Conservation (phyloP, 108 stramenopile genomes). For the Cyclotella sp. region DNA sequence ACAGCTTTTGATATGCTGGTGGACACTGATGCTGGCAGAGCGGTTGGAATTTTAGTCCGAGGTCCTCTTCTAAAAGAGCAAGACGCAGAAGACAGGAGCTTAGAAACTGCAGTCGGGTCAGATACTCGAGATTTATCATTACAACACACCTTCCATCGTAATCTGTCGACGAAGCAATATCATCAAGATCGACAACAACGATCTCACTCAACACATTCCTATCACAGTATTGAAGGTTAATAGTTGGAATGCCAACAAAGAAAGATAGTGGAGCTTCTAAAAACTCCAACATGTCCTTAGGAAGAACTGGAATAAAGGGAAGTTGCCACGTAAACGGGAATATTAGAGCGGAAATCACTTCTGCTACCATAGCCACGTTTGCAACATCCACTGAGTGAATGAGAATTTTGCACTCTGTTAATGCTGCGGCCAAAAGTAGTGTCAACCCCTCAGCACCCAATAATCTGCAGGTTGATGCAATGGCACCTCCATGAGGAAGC, state of each 20-base stretch:
- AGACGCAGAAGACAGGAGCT: slow-evolving; percentile 7
- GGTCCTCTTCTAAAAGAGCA: slow-evolving; percentile 37
- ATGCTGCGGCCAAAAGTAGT: slow-evolving; percentile 73
- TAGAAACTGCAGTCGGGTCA: background rate
- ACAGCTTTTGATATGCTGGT: slow-evolving; percentile 79
- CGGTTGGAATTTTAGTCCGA: slow-evolving; percentile 66
- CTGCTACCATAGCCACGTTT: slow-evolving; percentile 86
- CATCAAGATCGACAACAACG: slow-evolving; percentile 86
- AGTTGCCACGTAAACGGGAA: slow-evolving; percentile 87
- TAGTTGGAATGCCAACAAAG: slow-evolving; percentile 78
- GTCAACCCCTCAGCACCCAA: slow-evolving; percentile 84
- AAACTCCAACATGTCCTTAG: slow-evolving; percentile 82
- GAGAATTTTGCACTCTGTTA: slow-evolving; percentile 88
- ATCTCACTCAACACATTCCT: slow-evolving; percentile 73
- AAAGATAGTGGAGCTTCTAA: slow-evolving; percentile 87
- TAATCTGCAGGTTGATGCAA: slow-evolving; percentile 77
- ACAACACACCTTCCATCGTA: slow-evolving; percentile 59
- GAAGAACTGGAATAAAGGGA: slow-evolving; percentile 88
- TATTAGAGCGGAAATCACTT: slow-evolving; percentile 83
- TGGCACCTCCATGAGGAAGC: slow-evolving; percentile 79
- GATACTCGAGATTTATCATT: background rate
- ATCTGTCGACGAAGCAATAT: slow-evolving; percentile 62
- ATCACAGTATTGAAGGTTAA: slow-evolving; percentile 66
- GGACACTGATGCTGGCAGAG: slow-evolving; percentile 79
- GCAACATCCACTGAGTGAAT: slow-evolving; percentile 84